These are phyloP conservation scores for Saccharomycopsis sp. DNA, from an alignment of 805 yeast species.

Conservation along the genomic window DNA sequence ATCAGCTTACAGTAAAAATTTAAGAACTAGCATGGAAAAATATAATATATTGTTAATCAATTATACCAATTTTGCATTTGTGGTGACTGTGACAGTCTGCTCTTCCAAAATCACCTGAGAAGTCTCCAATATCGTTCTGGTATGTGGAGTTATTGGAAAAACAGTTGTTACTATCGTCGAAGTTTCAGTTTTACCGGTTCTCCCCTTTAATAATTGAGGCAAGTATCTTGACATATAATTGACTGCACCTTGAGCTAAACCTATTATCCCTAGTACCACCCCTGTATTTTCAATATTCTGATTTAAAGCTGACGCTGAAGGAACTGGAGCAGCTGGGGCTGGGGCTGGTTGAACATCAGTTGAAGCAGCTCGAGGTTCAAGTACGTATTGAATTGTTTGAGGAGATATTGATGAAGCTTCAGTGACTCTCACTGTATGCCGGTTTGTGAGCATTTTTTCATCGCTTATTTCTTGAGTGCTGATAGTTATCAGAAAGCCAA, in stretches of 20 bases:
- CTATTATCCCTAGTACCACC: conserved; percentile 10
- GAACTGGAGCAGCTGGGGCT: not conserved
- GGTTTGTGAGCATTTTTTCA: no score
- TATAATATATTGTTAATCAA: no score
- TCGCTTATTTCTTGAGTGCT: no score
- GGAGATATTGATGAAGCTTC: no score
- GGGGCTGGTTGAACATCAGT: no score
- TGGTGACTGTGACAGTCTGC: not conserved
- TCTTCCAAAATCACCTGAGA: not conserved
- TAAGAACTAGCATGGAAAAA: no score
- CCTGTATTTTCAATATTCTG: conserved; percentile 7
- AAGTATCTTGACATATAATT: conserved; percentile 2
- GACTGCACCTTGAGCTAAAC: conserved; percentile 6
- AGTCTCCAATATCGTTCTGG: conserved; percentile 1
- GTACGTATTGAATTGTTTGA: no score
- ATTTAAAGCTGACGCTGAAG: not conserved
- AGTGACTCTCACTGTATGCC: no score
- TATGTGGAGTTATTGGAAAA: conserved; percentile 1
- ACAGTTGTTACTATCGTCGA: conserved; percentile 1
- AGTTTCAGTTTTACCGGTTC: not conserved
- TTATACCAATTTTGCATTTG: not conserved
- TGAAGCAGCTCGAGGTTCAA: no score
- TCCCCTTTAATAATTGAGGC: conserved; percentile 4
- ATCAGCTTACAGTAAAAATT: no score
- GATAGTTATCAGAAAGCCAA: no score